Conservation (phyloP, 495 filamentous ascomycete genomes). For the Baudoinia panamericana region DNA sequence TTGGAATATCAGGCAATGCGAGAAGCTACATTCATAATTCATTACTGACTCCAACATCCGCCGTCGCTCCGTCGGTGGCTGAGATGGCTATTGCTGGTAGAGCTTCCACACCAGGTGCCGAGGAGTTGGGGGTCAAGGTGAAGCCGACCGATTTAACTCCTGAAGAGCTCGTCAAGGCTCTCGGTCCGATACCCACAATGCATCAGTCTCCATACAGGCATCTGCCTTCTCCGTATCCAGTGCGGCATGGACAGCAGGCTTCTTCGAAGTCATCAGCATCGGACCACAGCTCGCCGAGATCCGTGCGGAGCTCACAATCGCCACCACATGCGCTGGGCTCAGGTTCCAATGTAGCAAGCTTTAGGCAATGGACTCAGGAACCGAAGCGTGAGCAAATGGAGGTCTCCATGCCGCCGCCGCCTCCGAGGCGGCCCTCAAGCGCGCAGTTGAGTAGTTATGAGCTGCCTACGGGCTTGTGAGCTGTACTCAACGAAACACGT, state of each 20-base stretch:
- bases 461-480: too few species aligned
- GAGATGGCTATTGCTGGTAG: constrained; percentile 3
- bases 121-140: constrained; percentile 12
- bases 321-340: background rate
- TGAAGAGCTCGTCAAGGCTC: constrained; percentile 13
- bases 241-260: too few species aligned
- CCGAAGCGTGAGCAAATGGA: background rate
- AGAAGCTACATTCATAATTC: background rate
- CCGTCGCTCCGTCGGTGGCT: background rate
- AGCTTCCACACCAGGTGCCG: constrained; percentile 5
- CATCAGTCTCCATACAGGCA: too few species aligned
- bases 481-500: too few species aligned
- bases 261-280: background rate
- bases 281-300: constrained; percentile 2
- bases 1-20: too few species aligned
- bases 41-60: background rate
- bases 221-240: too few species aligned
- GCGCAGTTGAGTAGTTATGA: too few species aligned
- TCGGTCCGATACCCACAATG: constrained; percentile 13
- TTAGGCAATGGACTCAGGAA: background rate
- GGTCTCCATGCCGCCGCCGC: constrained; percentile 1
- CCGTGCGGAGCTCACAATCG: background rate
- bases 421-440: background rate
- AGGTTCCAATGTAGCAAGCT: too few species aligned
- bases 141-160: constrained; percentile 2